phyloP scores from a whole-genome alignment of 2,329 filamentous ascomycete species.

The Xylaria sp. region DNA sequence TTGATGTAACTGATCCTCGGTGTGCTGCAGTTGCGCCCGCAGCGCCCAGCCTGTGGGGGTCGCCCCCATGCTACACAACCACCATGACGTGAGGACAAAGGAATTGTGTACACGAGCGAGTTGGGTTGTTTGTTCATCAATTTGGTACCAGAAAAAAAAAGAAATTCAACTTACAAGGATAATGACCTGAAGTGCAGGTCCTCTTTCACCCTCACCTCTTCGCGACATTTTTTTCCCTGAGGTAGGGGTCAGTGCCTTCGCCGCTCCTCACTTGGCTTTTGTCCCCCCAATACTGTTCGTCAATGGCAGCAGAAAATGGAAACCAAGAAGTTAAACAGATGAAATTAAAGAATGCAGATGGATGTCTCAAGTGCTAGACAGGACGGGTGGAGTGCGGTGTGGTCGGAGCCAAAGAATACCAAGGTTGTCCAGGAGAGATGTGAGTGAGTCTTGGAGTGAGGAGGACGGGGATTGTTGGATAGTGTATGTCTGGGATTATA shows the following conservation, averaged over 20 bases:
- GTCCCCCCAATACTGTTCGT: conserved; percentile 6
- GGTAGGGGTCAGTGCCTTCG: conserved; percentile 2
- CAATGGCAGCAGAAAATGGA: background rate
- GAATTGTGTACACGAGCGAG: conserved; percentile 20
- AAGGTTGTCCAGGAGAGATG: conserved; percentile 11
- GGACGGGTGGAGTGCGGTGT: conserved; percentile 1
- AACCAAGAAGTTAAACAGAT: background rate
- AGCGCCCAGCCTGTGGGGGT: conserved; percentile 27
- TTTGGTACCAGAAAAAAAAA: conserved; percentile 15
- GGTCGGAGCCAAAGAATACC: conserved; percentile 1
- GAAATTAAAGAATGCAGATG: background rate
- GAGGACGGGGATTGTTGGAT: conserved; percentile 20
- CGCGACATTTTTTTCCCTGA: conserved; percentile 28
- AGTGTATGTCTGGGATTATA: background rate
- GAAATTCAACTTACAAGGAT: conserved; percentile 69
- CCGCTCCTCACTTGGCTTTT: background rate
- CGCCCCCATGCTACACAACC: conserved; percentile 12
- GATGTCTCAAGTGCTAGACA: background rate
- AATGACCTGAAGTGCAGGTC: conserved; percentile 75
- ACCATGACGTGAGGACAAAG: conserved; percentile 27
- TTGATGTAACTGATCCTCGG: conserved; percentile 24
- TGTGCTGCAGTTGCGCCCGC: conserved; percentile 32
- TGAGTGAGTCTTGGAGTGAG: conserved; percentile 19
- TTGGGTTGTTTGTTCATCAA: background rate
- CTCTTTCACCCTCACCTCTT: conserved; percentile 37